phyloP scores from a whole-genome alignment of 192 early-diverging fungal genomes.

The Backusella mclennaniae region DNA sequence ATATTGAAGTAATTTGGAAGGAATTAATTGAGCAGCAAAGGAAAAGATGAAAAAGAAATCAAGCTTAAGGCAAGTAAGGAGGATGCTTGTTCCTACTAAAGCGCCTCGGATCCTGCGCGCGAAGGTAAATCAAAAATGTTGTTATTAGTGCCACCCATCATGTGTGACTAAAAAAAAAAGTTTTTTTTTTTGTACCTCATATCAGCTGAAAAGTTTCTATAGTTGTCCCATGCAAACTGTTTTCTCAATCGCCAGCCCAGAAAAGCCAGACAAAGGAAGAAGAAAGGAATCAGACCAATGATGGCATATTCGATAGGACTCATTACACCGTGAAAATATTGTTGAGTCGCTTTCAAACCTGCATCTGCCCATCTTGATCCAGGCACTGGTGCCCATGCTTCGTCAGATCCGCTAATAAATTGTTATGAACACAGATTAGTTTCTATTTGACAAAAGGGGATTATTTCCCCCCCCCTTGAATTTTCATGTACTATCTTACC shows the following conservation, averaged over 20 bases:
- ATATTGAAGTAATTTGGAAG: constrained; percentile 37
- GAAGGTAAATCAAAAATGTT: not conserved
- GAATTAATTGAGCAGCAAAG: constrained; percentile 45
- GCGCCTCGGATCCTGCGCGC: constrained; percentile 25
- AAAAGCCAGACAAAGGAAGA: constrained; percentile 27
- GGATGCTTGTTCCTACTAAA: constrained; percentile 26
- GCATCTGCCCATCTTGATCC: constrained; percentile 12
- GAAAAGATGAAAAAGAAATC: constrained; percentile 45
- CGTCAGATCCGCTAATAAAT: constrained; percentile 14
- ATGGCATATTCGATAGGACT: constrained; percentile 46
- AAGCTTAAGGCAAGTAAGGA: constrained; percentile 45
- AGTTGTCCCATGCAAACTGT: constrained; percentile 49
- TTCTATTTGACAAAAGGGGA: not conserved
- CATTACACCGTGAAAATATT: constrained; percentile 29
- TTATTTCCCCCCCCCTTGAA: not conserved
- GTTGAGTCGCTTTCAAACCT: constrained; percentile 11
- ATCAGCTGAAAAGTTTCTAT: constrained; percentile 44
- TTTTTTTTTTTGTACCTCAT: constrained; percentile 24
- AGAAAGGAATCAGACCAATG: constrained; percentile 39
- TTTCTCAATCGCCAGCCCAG: constrained; percentile 34
- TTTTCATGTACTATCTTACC: constrained; percentile 12
- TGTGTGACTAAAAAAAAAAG: not conserved
- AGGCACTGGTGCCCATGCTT: constrained; percentile 10
- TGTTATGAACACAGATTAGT: not conserved
- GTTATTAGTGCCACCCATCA: not conserved